A percentile compares a stretch with the other conserved stretches of the same genome.
Conservation (phyloP, 805 yeast genomes). For the Starmerella gropengiesseri region DNA sequence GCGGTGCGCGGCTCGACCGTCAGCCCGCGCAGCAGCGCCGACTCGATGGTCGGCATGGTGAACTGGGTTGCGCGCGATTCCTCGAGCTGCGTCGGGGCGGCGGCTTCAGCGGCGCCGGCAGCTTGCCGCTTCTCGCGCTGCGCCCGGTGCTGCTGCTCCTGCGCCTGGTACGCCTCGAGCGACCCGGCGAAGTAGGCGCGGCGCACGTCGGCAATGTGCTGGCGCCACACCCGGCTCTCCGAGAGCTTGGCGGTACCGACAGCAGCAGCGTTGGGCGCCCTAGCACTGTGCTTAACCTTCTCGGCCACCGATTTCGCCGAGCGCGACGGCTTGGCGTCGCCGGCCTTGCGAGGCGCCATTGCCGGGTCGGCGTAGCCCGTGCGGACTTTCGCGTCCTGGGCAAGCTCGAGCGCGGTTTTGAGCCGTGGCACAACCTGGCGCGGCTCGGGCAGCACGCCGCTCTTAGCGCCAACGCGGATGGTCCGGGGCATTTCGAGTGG, state of each 20-base stretch:
- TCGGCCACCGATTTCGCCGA: constrained; percentile 42
- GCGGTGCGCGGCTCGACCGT: constrained; percentile 60
- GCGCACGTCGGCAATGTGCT: constrained; percentile 53
- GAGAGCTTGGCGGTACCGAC: constrained; percentile 16
- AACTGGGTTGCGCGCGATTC: constrained; percentile 40
- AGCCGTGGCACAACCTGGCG: constrained; percentile 62
- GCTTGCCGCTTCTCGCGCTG: constrained; percentile 31
- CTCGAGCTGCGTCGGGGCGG: constrained; percentile 29
- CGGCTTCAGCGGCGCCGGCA: no score
- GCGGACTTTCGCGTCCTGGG: constrained; percentile 38
- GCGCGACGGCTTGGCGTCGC: constrained; percentile 42
- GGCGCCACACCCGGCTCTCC: constrained; percentile 36
- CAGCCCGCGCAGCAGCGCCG: constrained; percentile 41
- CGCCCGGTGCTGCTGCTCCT: constrained; percentile 35
- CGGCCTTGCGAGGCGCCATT: constrained; percentile 54
- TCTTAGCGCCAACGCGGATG: constrained; percentile 40
- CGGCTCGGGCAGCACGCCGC: constrained; percentile 73
- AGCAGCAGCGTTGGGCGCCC: constrained; percentile 27
- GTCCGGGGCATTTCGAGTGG: constrained; percentile 13
- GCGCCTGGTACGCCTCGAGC: constrained; percentile 42
- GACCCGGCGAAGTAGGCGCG: constrained; percentile 59
- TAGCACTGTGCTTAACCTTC: constrained; percentile 45
- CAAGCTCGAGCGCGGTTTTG: constrained; percentile 25
- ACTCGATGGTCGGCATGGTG: constrained; percentile 72
- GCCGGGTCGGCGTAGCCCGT: constrained; percentile 60